Evolutionary conservation across 805 yeast species (phyloP), one percentile per base, ranked within the genome.

Genomic region (Starmerella stigmatis): DNA sequence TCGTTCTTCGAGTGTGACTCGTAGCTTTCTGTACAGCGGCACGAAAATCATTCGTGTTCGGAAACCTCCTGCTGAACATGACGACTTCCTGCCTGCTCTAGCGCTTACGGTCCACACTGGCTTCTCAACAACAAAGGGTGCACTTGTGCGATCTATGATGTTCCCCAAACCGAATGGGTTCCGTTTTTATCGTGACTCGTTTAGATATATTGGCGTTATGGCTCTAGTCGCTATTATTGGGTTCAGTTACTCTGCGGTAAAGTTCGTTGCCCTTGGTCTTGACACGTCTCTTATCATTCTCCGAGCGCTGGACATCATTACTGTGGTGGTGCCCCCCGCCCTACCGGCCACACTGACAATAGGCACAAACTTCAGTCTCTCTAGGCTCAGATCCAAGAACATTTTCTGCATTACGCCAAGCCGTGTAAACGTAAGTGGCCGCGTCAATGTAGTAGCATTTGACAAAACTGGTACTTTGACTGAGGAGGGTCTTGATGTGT

Each of bases 311-410:
- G 99, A 92, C 65, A 75, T 92, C 43, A 81, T 92, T 44, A 92
- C 99, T 0, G 86, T 92, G 60, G 98, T 92, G 6, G 96, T 92
- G 1, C 99, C 99, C 1, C 99, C 99, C 1, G 98, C 98, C 0
- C 70, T 92, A 36, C 99, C 99, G 0, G 98, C 98, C 0, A 92
- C 99, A 0, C 67, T 92, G 49, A 86, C 98, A 0, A 89, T 92
- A 48, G 99, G 98, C 16, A 88, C 96, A 0, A 85, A 89, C 53
- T 88, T 92, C 67, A 94, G 98, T 0, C 64, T 92, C 21, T 70
- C 77, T 25, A 71, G 97, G 50, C 68, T 92, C 50, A 78, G 85
- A 50, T 65, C 71, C 48, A 73, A 74, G 48, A 68, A 74, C 32
- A 79, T 94, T 1, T 92, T 79, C 56, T 92, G 98, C 62, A 89